A percentile compares a stretch with the other conserved stretches of the same genome.
These are phyloP conservation scores for Uronychia setigera DNA, from an alignment of 73 alveolate genomes.

Conservation along the genomic window DNA sequence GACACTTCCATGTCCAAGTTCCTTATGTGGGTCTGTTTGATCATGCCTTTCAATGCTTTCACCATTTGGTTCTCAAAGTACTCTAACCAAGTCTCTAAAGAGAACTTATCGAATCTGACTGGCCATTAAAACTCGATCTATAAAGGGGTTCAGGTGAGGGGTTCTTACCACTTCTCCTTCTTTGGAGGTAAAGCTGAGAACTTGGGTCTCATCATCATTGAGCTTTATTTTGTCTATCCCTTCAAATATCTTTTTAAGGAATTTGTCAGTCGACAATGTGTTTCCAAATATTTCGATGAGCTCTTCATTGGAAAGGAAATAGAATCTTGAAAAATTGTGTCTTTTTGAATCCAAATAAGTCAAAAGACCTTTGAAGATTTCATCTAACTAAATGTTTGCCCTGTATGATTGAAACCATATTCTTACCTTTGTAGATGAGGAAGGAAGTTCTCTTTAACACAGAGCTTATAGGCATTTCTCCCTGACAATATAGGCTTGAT, in stretches of 20 bases:
- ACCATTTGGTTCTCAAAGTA: conserved; percentile 60
- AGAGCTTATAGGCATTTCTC: conserved; percentile 84
- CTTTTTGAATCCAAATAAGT: conserved; percentile 67
- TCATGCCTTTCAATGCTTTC: conserved; percentile 45
- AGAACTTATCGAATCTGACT: conserved; percentile 39
- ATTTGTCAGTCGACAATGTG: conserved; percentile 72
- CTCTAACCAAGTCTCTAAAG: conserved; percentile 65
- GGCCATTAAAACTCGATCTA: neutral
- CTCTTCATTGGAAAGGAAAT: conserved; percentile 84
- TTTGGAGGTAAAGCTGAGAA: conserved; percentile 38
- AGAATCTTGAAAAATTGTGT: conserved; percentile 86
- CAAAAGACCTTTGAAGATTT: neutral
- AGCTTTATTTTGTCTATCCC: conserved; percentile 69
- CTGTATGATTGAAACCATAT: neutral
- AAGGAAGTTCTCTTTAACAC: conserved; percentile 52
- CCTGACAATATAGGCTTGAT: conserved; percentile 75
- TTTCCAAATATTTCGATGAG: conserved; percentile 79
- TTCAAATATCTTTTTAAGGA: conserved; percentile 76
- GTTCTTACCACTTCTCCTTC: conserved; percentile 77
- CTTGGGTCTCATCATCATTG: conserved; percentile 55
- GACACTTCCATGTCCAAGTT: too few species aligned
- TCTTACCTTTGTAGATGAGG: conserved; percentile 60
- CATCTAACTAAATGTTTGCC: neutral
- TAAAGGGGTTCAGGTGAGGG: conserved; percentile 41
- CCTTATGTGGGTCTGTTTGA: too few species aligned